Evolutionary conservation across 345 rosid genomes (phyloP).

Genomic region (Eucalyptus tenuipes): DNA sequence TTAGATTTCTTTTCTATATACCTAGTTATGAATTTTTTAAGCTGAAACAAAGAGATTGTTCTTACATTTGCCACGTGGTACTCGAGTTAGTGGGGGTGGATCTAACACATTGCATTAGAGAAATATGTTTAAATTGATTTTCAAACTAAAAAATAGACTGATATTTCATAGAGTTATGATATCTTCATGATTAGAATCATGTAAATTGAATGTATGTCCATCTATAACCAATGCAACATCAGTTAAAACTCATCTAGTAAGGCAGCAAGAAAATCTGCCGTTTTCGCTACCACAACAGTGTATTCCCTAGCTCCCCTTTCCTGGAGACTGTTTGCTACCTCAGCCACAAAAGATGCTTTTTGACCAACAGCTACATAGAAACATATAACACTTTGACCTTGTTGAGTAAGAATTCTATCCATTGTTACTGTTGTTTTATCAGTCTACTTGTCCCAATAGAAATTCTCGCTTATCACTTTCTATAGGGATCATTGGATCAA

Average conservation of each 20-base stretch:
- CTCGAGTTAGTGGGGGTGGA: neutral
- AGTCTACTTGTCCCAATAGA: neutral
- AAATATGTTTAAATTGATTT: neutral
- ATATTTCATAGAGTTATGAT: neutral
- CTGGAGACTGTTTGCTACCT: neutral
- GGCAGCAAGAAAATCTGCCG: neutral
- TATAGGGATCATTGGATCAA: conserved; percentile 1
- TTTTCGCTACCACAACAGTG: neutral
- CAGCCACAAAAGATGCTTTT: conserved; percentile 3
- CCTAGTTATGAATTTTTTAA: neutral
- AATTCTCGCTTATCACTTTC: neutral
- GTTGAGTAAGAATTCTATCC: neutral
- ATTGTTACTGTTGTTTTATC: neutral
- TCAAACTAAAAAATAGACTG: neutral
- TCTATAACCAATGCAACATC: neutral
- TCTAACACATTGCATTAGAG: neutral
- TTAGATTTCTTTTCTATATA: neutral
- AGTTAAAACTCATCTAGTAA: neutral
- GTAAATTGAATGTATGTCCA: neutral
- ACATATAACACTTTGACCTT: neutral
- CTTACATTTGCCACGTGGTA: neutral
- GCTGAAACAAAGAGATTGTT: neutral
- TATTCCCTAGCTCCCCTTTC: neutral
- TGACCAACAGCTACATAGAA: conserved; percentile 4
- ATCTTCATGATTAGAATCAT: neutral